phyloP scores from a whole-genome alignment of 2,329 filamentous ascomycete species.

The Knufia fluminis region DNA sequence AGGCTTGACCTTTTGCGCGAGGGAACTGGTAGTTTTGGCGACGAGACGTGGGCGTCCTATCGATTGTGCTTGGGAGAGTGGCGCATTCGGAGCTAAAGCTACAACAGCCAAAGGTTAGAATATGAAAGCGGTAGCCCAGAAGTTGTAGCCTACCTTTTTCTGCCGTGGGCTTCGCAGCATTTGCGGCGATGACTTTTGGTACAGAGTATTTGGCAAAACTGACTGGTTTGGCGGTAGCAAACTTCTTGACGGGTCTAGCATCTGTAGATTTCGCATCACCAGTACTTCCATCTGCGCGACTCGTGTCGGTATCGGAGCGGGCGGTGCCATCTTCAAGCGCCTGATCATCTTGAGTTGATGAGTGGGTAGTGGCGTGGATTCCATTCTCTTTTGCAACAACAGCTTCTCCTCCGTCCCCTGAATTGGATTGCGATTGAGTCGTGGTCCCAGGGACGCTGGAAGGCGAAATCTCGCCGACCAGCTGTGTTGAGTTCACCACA shows the following conservation, averaged over 20 bases:
- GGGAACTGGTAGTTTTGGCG: conserved; percentile 50
- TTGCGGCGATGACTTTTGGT: conserved; percentile 50
- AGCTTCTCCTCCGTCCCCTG: conserved; percentile 28
- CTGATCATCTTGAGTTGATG: conserved; percentile 13
- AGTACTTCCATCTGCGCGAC: conserved; percentile 42
- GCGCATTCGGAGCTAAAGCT: conserved; percentile 32
- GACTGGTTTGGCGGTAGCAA: conserved; percentile 54
- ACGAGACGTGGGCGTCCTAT: conserved; percentile 51
- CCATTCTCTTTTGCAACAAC: conserved; percentile 33
- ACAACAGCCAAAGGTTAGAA: conserved; percentile 10
- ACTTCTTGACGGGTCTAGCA: conserved; percentile 48
- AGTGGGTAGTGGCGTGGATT: conserved; percentile 26
- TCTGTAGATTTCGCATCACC: conserved; percentile 33
- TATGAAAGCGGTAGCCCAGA: neutral
- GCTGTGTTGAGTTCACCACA: conserved; percentile 64
- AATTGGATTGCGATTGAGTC: conserved; percentile 38
- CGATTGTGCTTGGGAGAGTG: conserved; percentile 31
- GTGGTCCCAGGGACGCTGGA: conserved; percentile 58
- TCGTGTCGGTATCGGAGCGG: conserved; percentile 56
- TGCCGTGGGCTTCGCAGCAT: conserved; percentile 40
- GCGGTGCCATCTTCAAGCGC: conserved; percentile 38
- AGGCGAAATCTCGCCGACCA: conserved; percentile 54
- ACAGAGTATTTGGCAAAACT: conserved; percentile 59
- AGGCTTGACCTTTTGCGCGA: conserved; percentile 43
- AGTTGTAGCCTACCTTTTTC: conserved; percentile 42